Base-by-base conservation (phyloP, 129 eudicot genomes). In the Rutidosis leptorrhynchoides region DNA sequence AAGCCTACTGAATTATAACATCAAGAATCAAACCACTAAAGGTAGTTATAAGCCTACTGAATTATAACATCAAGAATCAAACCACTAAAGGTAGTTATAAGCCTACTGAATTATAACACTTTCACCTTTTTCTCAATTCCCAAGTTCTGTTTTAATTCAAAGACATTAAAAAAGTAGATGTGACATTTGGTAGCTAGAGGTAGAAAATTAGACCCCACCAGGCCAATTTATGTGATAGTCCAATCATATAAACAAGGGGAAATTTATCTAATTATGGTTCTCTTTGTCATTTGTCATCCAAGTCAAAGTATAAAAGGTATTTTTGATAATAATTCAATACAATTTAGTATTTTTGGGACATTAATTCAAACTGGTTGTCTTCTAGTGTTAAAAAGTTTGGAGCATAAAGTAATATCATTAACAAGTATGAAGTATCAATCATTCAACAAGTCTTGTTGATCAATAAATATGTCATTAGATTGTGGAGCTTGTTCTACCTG, bases 201-300 rank as follows among this genome's bases (percentile, higher is more conserved):
- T 71, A 49, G 55, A 71, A 48, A 71, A 51, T 46, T 43, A 67
- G 71, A 35, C 79, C 79, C n/a, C n/a, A n/a, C 73, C 29, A 45
- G n/a, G n/a, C 68, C 45, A 61, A 23, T 74, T 74, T 58, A 30
- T 57, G 68, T 68, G 67, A 66, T 58, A 45, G 72, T 74, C 73
- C 73, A 74, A 74, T 74, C 79, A 74, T 66, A 22, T 66, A 45
- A n/a, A n/a, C n/a, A n/a, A n/a, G n/a, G n/a, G 68, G 73, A 56
- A 65, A 66, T 40, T n/a, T 35, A 35, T 35, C 11, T 40, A 40
- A 74, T 72, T 21, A 65, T 65, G 67, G 43, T 74, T 66, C 73
- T 66, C 73, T 66, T 74, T 66, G 62, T n/a, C n/a, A n/a, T n/a
- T n/a, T n/a, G n/a, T 74, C 74, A 67, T 67, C 68, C 24, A 74